phyloP scores from a whole-genome alignment of 2,329 filamentous ascomycete genomes.

The Acephala macrosclerotiorum region DNA sequence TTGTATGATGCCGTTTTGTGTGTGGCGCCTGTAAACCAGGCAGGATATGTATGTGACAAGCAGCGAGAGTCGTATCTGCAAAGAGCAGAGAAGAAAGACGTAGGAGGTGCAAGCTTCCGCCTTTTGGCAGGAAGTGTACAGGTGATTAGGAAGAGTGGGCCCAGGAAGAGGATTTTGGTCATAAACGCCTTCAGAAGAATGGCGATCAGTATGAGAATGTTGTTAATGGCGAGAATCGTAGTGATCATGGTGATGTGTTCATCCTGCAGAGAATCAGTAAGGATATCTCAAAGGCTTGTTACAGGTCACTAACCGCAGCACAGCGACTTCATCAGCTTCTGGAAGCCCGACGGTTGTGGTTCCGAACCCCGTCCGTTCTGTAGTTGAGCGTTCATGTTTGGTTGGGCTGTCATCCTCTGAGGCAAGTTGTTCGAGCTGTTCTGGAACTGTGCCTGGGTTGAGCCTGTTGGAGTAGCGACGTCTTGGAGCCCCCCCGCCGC shows the following conservation, averaged over 20 bases:
- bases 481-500: constrained; percentile 74
- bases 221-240: constrained; percentile 16
- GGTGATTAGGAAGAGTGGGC: constrained; percentile 38
- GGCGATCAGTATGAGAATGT: constrained; percentile 17
- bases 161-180: constrained; percentile 33
- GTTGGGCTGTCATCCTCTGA: constrained; percentile 66
- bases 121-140: constrained; percentile 31
- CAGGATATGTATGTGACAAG: constrained; percentile 39
- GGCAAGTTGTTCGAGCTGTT: constrained; percentile 91
- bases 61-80: constrained; percentile 40
- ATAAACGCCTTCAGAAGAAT: constrained; percentile 36
- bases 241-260: constrained; percentile 34
- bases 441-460: constrained; percentile 95
- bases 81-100: constrained; percentile 36
- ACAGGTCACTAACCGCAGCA: constrained; percentile 76
- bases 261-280: constrained; percentile 39
- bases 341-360: constrained; percentile 80
- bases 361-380: constrained; percentile 66
- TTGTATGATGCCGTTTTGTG: constrained; percentile 29
- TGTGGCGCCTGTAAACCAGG: constrained; percentile 22
- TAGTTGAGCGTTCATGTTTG: constrained; percentile 64
- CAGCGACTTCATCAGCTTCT: constrained; percentile 91
- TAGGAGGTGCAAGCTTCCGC: constrained; percentile 28
- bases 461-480: constrained; percentile 84
- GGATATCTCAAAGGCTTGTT: constrained; percentile 19